Base-by-base conservation (phyloP, 352 stramenopile species). In the Phytopythium sindhum region DNA sequence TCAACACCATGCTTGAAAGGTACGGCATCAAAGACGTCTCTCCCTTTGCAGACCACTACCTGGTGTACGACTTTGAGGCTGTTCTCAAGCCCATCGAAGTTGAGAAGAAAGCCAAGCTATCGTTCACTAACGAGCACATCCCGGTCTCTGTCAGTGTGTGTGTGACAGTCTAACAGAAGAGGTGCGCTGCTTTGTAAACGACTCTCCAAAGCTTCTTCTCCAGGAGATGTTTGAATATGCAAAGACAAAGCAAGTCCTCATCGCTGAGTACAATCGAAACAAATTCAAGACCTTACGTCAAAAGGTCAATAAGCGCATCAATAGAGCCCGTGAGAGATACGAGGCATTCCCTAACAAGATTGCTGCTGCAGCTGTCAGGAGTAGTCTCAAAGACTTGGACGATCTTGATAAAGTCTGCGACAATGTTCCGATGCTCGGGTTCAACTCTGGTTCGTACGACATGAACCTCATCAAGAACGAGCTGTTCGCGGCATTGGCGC, bases 391-490 rank as follows among this genome's bases (percentile, higher is more conserved):
- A 3, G 3, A 8, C 31, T 35, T 15, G 31, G 23, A 54, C 4
- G 12, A 54, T 12, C 4, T 28, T 8, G 17, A 31, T 5, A 4
- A 10, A 7, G 0, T 54, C 23, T 19, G n/a, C n/a, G n/a, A 35
- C 11, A 4, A 31, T 4, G 23, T 54, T 19, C 23, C 47, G 2
- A 4, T 76, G 1, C 12, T 74, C 41, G 68, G 64, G 17, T 75
- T 69, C 41, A 75, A 74, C 29, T 60, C 29, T 19, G 68, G 60
- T 0, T 29, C 60, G 12, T 77, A 77, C 26, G 70, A 75, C 63
- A 61, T 75, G 8, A 73, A 77, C 41, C 33, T 71, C 14, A 74
- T 77, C 19, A 75, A 78, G 55, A 73, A 67, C 0, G 60, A 74
- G 42, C 44, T 72, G 5, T 75, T 73, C 23, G 29, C 57, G 17